Conservation (phyloP, 2,329 filamentous ascomycete species). For the Chaetomiaceae sp. region DNA sequence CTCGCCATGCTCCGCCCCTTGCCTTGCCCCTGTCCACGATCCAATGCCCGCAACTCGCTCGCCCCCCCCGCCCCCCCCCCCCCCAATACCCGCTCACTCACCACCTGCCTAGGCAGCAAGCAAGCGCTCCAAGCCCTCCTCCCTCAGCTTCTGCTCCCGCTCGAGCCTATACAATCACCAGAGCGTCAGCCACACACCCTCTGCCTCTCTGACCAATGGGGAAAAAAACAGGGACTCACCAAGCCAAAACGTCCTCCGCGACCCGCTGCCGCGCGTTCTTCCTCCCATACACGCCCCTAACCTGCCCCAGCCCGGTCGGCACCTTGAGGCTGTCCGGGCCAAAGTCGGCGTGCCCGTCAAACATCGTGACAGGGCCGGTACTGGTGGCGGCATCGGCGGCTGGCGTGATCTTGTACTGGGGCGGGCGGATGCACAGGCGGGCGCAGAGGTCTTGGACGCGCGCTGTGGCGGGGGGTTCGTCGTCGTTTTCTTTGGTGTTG, state of each 20-base stretch:
- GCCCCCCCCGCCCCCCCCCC: not conserved
- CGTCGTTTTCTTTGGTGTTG: slow-evolving; percentile 5
- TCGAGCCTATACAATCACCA: not conserved
- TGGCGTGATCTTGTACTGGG: slow-evolving; percentile 28
- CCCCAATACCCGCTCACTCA: not conserved
- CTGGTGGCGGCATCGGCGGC: slow-evolving; percentile 17
- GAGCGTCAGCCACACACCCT: slow-evolving; percentile 5
- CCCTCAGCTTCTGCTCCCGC: not conserved
- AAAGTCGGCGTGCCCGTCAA: slow-evolving; percentile 33
- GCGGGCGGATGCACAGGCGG: slow-evolving; percentile 29
- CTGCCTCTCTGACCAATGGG: not conserved
- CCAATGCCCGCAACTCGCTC: too few species aligned
- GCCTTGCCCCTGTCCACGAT: too few species aligned
- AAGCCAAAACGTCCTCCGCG: slow-evolving; percentile 34
- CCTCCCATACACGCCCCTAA: slow-evolving; percentile 31
- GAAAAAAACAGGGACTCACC: slow-evolving; percentile 7
- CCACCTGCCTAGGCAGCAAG: not conserved
- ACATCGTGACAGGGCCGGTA: slow-evolving; percentile 26
- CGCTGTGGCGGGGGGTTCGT: slow-evolving; percentile 15
- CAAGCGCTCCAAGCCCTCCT: not conserved
- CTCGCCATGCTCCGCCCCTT: too few species aligned
- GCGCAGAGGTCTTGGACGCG: slow-evolving; percentile 31
- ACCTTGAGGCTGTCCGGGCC: slow-evolving; percentile 24
- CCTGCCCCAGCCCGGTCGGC: slow-evolving; percentile 30
- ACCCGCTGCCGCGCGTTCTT: slow-evolving; percentile 34